Percentiles rank a stretch among this genome's conserved stretches.
phyloP scores from a whole-genome alignment of 2,329 filamentous ascomycete species.

The Penicillium sp. region DNA sequence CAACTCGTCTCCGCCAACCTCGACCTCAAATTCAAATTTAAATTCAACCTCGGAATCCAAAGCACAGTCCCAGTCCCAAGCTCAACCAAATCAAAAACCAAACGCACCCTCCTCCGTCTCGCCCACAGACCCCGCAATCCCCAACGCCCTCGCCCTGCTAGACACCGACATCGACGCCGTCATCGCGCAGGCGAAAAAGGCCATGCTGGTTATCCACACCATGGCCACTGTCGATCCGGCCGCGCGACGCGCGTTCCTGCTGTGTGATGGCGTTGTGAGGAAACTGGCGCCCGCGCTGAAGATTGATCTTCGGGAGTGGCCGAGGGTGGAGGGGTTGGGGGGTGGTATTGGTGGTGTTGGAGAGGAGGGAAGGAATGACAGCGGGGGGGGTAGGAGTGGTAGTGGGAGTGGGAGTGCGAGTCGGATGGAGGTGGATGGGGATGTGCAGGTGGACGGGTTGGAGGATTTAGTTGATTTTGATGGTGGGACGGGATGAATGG shows the following conservation, averaged over 20 bases:
- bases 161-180: slow-evolving; percentile 28
- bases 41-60: neutral
- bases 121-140: neutral
- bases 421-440: neutral
- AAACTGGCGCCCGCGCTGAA: slow-evolving; percentile 35
- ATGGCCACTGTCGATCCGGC: slow-evolving; percentile 35
- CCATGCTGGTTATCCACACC: slow-evolving; percentile 41
- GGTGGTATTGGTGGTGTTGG: neutral
- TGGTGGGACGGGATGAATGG: neutral
- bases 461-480: slow-evolving; percentile 26
- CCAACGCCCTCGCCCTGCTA: slow-evolving; percentile 14
- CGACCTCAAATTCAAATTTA: too few relatives aligned
- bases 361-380: too few relatives aligned
- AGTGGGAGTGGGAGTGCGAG: slow-evolving; percentile 1
- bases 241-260: slow-evolving; percentile 38
- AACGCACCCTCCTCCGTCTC: neutral
- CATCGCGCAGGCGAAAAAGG: slow-evolving; percentile 37
- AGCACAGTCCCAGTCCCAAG: neutral
- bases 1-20: neutral
- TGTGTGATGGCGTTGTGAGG: slow-evolving; percentile 36
- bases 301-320: slow-evolving; percentile 35
- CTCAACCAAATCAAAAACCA: neutral
- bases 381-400: neutral
- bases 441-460: slow-evolving; percentile 4
- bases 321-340: slow-evolving; percentile 18